Evolutionary conservation across 768 basidiomycete species (phyloP).

Genomic region (Suillus occidentalis): DNA sequence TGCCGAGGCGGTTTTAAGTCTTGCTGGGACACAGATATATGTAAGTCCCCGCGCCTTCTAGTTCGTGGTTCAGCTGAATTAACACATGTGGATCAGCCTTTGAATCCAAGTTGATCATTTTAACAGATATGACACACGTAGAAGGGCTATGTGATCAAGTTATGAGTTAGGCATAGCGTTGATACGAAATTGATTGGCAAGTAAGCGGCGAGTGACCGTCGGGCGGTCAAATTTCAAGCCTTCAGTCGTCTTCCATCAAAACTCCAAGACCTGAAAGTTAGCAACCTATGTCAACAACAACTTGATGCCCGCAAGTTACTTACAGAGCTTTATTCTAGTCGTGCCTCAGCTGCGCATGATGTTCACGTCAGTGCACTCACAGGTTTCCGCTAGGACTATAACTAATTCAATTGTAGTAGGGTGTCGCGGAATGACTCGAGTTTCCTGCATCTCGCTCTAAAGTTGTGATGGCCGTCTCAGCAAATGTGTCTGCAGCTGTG

Average conservation of each 20-base stretch:
- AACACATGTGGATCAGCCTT: too few relatives aligned
- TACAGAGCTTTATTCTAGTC: too few relatives aligned
- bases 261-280: too few relatives aligned
- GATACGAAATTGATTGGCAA: not conserved
- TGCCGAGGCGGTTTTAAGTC: slow-evolving; percentile 27
- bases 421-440: not conserved
- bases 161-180: not conserved
- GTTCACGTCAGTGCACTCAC: not conserved
- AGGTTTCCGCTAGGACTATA: not conserved
- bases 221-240: too few relatives aligned
- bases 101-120: not conserved
- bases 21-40: slow-evolving; percentile 30
- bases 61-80: not conserved
- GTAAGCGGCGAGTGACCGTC: not conserved
- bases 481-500: not conserved
- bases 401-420: not conserved
- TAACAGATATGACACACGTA: not conserved
- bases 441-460: not conserved
- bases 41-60: slow-evolving; percentile 15
- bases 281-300: too few relatives aligned
- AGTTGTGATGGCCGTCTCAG: not conserved
- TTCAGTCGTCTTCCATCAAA: too few relatives aligned
- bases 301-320: too few relatives aligned
- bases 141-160: not conserved
- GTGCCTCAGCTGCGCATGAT: too few relatives aligned